Conservation (phyloP, 192 early-diverging fungal species). For the Mortierella claussenii region DNA sequence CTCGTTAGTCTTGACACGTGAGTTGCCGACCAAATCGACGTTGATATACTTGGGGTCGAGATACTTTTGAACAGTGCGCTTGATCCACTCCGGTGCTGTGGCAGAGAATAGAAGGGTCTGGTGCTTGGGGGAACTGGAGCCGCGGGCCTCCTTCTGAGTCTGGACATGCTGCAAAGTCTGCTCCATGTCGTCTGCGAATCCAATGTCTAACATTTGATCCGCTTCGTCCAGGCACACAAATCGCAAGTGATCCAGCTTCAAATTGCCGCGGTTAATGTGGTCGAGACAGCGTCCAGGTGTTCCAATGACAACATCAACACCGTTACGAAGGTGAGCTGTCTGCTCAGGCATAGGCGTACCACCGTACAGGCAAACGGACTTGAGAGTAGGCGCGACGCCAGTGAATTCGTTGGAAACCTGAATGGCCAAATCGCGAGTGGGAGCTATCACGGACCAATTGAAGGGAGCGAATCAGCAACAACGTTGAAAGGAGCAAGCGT, state of each 20-base stretch:
- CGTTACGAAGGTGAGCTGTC: constrained; percentile 78
- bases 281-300: constrained; percentile 87
- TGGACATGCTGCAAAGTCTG: constrained; percentile 76
- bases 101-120: constrained; percentile 88
- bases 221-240: constrained; percentile 83
- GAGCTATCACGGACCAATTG: constrained; percentile 60
- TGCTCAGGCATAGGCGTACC: constrained; percentile 90
- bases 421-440: constrained; percentile 90
- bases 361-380: constrained; percentile 85
- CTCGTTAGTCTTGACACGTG: constrained; percentile 90
- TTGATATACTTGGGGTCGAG: constrained; percentile 71
- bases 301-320: constrained; percentile 81
- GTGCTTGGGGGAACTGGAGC: constrained; percentile 50
- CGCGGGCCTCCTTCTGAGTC: constrained; percentile 76
- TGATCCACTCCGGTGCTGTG: constrained; percentile 85
- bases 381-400: constrained; percentile 71
- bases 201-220: constrained; percentile 86
- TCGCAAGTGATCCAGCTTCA: constrained; percentile 71
- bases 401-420: constrained; percentile 87
- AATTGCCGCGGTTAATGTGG: constrained; percentile 83
- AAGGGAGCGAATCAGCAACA: constrained; percentile 43
- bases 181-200: constrained; percentile 87
- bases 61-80: constrained; percentile 68
- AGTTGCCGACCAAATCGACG: constrained; percentile 84
- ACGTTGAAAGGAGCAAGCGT: constrained; percentile 47